Evolutionary conservation across 352 stramenopile species (phyloP), one percentile per base, ranked within the genome.

Genomic region (Pythium dissimile): DNA sequence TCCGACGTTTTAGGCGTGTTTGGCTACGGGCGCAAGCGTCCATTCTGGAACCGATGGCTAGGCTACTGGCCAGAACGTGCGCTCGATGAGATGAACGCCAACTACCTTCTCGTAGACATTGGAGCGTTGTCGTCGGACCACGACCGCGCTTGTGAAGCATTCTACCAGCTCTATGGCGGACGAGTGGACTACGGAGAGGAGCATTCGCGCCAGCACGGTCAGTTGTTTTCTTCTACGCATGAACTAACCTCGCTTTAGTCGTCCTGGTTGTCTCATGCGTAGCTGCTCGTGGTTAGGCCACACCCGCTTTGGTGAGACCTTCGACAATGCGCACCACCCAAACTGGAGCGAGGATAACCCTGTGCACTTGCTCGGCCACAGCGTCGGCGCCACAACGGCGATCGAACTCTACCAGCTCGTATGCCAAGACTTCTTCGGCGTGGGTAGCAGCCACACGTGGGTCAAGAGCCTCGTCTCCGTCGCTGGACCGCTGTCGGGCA

Each of bases 381-480:
- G 76, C 51, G 73, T 84, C 21, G 77, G 80, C 30, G 62, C 64
- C 16, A 85, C 76, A 21, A 86, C 77, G 12, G 77, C 80, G 26
- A 62, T 90, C 24, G 77, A 90, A 44, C 52, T 90, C 43, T 88
- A 90, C 44, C 80, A 90, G 66, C 53, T 86, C 62, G 61, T 88
- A 6, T 74, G 71, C 32, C 34, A 62, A 7, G 75, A 88, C 58
- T 75, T 67, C 39, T 88, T 86, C 30, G 37, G 55, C 28, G 73
- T 88, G 23, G 71, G 75, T 5, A 81, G 62, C 27, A 68, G 62
- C 16, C 51, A 78, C 58, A 68, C 68, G 52, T 89, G 78, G 78
- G 69, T 89, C 11, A 55, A 58, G 5, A 84, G 76, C 54, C 80
- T 89, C 69, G 71, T 69, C 18, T 82, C 59, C 45, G 84, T 89